Evolutionary conservation across 23 red algal genomes (phyloP).

Genomic region (Cyanidiococcus yangmingshanensis): DNA sequence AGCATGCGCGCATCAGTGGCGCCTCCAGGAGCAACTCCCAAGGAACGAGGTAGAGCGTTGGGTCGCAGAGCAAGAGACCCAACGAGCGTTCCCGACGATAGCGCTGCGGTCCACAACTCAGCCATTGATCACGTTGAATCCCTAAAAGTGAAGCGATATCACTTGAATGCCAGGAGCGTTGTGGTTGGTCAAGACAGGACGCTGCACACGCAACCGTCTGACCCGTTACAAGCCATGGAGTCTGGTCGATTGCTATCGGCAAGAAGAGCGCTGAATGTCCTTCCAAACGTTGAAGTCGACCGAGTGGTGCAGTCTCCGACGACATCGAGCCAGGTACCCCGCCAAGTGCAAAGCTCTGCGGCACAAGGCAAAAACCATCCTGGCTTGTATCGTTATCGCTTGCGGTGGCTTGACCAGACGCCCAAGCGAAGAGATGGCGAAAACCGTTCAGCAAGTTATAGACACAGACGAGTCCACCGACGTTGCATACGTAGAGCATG

Average conservation of each 20-base stretch:
- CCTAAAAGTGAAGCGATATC: not conserved
- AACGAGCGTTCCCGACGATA: not conserved
- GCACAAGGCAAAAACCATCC: not conserved
- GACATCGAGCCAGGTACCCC: not conserved
- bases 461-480: not conserved
- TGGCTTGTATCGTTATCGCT: not conserved
- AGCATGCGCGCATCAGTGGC: conserved; percentile 2
- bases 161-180: not conserved
- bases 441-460: not conserved
- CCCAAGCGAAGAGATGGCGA: not conserved
- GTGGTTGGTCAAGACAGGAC: not conserved
- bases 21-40: conserved; percentile 8
- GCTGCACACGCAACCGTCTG: not conserved
- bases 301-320: not conserved
- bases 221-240: not conserved
- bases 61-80: not conserved
- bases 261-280: not conserved
- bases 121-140: not conserved
- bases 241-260: not conserved
- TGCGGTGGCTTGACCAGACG: not conserved
- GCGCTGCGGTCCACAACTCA: not conserved
- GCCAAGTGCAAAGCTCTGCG: not conserved
- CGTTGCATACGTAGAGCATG: not conserved
- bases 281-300: not conserved
- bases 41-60: not conserved